Base-by-base conservation (phyloP, 2,329 filamentous ascomycete genomes). In the Talaromyces funiculosus region DNA sequence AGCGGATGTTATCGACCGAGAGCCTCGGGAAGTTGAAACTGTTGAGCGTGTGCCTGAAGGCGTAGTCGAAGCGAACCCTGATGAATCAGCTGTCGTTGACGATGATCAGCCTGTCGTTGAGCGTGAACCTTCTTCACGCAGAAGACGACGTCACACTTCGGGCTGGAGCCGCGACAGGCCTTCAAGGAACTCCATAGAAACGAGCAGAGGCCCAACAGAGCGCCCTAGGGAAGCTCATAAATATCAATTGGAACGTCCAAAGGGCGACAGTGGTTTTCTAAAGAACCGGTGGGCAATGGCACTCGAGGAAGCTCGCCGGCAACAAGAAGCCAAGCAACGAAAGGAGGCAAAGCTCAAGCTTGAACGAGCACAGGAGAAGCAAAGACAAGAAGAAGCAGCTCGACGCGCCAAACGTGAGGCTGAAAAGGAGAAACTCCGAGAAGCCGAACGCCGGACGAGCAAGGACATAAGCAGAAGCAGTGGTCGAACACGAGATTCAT, bases 251-350 rank as follows among this genome's bases (percentile, higher is more conserved):
- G 66, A 69, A 55, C 71, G 72, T 18, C 67, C 68, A 59, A 76
- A 72, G 60, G 69, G 68, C 53, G 72, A 73, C 16, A 66, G 70
- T 35, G 63, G 66, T n/a, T 49, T 71, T 3, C 62, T 76, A 53
- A 69, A 68, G 14, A 70, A 71, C 45, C 70, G 71, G 26, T 75
- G 72, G 70, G 65, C 67, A 5, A 71, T 66, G 40, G 69, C 73
- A 24, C 60, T 76, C 9, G 72, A 73, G 22, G 72, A 75, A 60
- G 71, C 73, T 14, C 72, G 71, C 37, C 67, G 68, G 55, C 70
- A 72, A 37, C 69, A 72, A 53, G 71, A 75, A 54, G 70, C 71
- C 51, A 59, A 64, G 62, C 67, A 67, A 59, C 71, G 71, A 24
- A 69, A 71, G 53, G 71, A 74, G 47, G 70, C 72, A 47, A 75